Evolutionary conservation across 371 early-diverging fungal species (phyloP), one percentile per base, ranked within the genome.

Genomic region (Zancudomyces culisetae): DNA sequence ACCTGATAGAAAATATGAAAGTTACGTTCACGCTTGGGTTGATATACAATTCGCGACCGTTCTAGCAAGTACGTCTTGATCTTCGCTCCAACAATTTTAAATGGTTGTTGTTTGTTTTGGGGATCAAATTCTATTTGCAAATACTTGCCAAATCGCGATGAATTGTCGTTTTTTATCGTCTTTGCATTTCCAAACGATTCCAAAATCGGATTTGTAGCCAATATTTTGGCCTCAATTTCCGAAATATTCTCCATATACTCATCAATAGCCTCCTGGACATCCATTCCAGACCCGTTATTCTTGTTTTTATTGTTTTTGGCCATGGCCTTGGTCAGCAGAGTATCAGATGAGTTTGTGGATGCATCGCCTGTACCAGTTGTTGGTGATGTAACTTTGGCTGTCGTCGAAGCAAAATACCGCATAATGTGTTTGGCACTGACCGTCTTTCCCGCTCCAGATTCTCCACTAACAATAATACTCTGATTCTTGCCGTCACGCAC

Each of bases 141-240:
- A 71, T 92, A 98, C 77, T 99, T 98, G 49, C 99, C 98, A 69
- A 98, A 98, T 19, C 99, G 82, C 53, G 94, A 93, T 53, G 84
- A 83, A 71, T 98, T 98, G 69, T 98, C 92, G 70, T 99, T 99
- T 66, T 95, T 76, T 1, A 90, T 88, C 18, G 99, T 99, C 69
- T 98, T 97, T 51, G 99, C 94, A 75, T 99, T 99, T 66, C 99
- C 99, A 70, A 99, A 99, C 21, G 96, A 87, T 78, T 98, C 99
- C 73, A 98, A 82, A 61, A 99, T 89, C 20, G 98, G 97, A 68
- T 99, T 97, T 51, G 98, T 92, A 15, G 95, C 83, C 58, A 86
- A 60, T 58, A 87, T 82, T 68, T 81, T 83, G 56, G 82, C 80
- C 64, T 87, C 87, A 0, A 85, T 81, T 54, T 80, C 79, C 39